Percentiles rank a stretch among this genome's conserved stretches.
phyloP scores from a whole-genome alignment of 345 rosid genomes.

The Syzygium jambos region DNA sequence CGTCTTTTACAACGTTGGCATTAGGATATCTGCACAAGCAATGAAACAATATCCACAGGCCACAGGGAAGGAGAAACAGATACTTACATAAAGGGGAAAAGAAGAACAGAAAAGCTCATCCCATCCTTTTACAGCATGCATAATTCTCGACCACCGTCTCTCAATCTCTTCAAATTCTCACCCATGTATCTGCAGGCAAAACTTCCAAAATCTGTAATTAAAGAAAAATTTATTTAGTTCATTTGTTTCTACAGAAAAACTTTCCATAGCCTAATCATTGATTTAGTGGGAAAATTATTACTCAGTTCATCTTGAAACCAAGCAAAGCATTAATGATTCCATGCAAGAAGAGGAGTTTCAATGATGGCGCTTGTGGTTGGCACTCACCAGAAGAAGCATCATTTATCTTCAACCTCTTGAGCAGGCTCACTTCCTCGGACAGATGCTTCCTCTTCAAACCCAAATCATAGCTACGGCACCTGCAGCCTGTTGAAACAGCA shows the following conservation, averaged over 20 bases:
- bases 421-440: conserved; percentile 23
- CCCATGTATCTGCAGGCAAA: conserved; percentile 21
- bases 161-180: conserved; percentile 27
- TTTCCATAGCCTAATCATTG: background rate
- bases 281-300: background rate
- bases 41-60: background rate
- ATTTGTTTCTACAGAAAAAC: background rate
- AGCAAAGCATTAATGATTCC: background rate
- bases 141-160: conserved; percentile 38
- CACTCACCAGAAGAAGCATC: conserved; percentile 18
- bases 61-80: background rate
- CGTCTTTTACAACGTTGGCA: background rate
- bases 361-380: background rate
- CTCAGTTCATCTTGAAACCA: background rate
- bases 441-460: conserved; percentile 46
- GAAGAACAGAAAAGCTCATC: conserved; percentile 9
- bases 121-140: conserved; percentile 37
- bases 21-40: background rate
- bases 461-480: background rate
- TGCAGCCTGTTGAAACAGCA: background rate
- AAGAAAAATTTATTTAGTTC: background rate
- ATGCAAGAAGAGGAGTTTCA: background rate
- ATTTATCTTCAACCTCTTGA: conserved; percentile 45
- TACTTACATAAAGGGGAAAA: background rate
- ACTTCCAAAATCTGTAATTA: background rate